Evolutionary conservation across 208 protist genomes (phyloP), one percentile per base, ranked within the genome.

Genomic region (Acanthamoeba castellanii): DNA sequence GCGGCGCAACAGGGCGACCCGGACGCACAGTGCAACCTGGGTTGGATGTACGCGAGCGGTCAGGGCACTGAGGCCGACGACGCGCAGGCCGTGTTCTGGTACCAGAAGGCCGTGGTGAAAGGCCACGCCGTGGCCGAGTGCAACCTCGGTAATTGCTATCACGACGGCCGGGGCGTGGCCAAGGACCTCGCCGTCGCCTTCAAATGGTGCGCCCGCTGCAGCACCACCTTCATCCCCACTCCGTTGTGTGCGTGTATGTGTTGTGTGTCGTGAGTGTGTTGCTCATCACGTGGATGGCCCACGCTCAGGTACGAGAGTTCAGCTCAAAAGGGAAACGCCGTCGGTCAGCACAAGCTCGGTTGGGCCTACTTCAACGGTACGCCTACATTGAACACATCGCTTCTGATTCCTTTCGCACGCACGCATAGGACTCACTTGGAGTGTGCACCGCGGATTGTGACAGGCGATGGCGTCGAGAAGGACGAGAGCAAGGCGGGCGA

Each of bases 1-100:
- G 88, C 88, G 0, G 88, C 88, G 3, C 66, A 76, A 27, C 88
- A 93, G 50, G 88, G 88, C 61, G 68, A 93, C 59, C 59, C 88
- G 3, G 88, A 93, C 47, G 88, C 88, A 13, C 88, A 93, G 68
- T 93, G 68, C 88, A 93, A 93, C 61, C 68, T 93, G n/a, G 88
- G 88, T 8, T 81, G 61, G 66, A 81, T 72, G 66, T 93, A 93
- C 50, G 88, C 88, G 30, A 93, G 88, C 68, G 88, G 88, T 27
- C 88, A 93, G 50, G 81, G 81, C 45, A 64, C 81, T 8, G 81
- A 88, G 8, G 81, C 52, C 81, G 88, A 93, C 61, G 88, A 93
- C 34, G 68, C 37, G 34, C 88, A 93, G 30, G 88, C 88, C 32
- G 68, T 93, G 14, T 52, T 93, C 45, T 93, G 88, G 88, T 93